Base-by-base conservation (phyloP, 148 eudicot species). In the Cornus kousa region DNA sequence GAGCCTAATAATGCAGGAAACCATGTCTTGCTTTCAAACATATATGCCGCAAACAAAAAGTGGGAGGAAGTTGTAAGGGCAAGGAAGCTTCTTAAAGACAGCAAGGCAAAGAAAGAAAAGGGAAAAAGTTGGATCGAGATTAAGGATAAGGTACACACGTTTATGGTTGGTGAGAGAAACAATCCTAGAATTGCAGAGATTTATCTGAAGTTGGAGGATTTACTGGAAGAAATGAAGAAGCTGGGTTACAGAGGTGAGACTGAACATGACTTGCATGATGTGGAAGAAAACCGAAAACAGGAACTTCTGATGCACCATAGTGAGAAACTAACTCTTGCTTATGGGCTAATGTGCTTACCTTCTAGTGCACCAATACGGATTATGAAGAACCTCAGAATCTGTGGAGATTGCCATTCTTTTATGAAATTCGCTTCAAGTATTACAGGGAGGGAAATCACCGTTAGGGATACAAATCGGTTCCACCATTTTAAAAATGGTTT, bases 71-170 rank as follows among this genome's bases (percentile, higher is more conserved):
- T 92, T 74, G 91, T 91, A 17, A 67, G 43, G 75, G 79, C 92
- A 10, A 82, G 92, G 80, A 84, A 81, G 80, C 78, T 85, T 46
- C 84, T 93, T 10, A 93, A 88, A 67, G 89, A 88, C 43, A 90
- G 87, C 77, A 83, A 85, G 79, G 90, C 85, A 12, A 84, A 81
- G 72, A 92, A 92, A 74, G 91, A 87, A 68, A 87, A 85, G 75
- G 93, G 96, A 43, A 87, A 85, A 79, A 94, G 94, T 82, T 94
- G 98, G 96, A 89, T 94, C 39, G 89, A 90, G 65, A 82, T 87
- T 7, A 89, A 87, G 73, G 84, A 84, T 66, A 86, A 83, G 76
- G 91, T 88, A 55, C 96, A 94, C 76, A 82, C 80, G 9, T 94
- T 94, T 75, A 85, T 87, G 94, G 96, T 81, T 76, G 96, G 94